Percentiles rank a stretch among this genome's conserved stretches.
phyloP scores from a whole-genome alignment of 2,329 filamentous ascomycete genomes.

The Tolypocladium tropicale region DNA sequence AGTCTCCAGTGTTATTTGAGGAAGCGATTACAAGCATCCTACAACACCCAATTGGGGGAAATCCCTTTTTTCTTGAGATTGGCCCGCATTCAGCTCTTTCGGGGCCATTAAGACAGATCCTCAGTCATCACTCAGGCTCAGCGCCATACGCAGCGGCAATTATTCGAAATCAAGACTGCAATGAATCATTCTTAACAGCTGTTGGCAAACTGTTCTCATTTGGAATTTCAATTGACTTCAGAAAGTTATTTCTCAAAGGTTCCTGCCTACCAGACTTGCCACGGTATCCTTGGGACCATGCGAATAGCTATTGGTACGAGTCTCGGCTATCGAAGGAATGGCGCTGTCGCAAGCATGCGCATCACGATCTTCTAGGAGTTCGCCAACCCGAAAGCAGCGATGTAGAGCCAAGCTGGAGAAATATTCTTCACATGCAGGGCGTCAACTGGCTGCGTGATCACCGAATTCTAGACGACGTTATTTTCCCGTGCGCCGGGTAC shows the following conservation, averaged over 20 bases:
- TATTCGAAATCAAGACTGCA: slow-evolving; percentile 1
- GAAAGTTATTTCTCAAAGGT: background rate
- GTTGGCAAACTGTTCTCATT: slow-evolving; percentile 5
- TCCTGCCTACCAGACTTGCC: slow-evolving; percentile 4
- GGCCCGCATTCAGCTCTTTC: slow-evolving; percentile 11
- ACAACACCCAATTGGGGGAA: too few relatives aligned
- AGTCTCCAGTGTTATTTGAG: slow-evolving; percentile 3
- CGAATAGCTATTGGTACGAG: slow-evolving; percentile 6
- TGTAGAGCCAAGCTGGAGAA: slow-evolving; percentile 6
- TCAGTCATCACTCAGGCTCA: background rate
- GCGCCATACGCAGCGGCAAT: slow-evolving; percentile 4
- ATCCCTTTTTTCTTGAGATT: slow-evolving; percentile 8
- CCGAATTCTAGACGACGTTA: slow-evolving; percentile 27
- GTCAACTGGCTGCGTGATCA: slow-evolving; percentile 33
- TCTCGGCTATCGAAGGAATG: background rate
- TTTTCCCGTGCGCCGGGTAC: slow-evolving; percentile 28
- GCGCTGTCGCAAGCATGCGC: too few relatives aligned
- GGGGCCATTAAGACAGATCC: slow-evolving; percentile 9
- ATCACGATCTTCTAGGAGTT: too few relatives aligned
- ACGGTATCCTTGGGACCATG: slow-evolving; percentile 8
- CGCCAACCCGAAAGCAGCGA: too few relatives aligned
- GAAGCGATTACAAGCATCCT: background rate
- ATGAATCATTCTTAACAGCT: slow-evolving; percentile 1
- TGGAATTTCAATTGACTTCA: slow-evolving; percentile 1
- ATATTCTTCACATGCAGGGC: slow-evolving; percentile 9